phyloP scores from a whole-genome alignment of 208 protist species.

The Acanthamoeba rhysodes region DNA sequence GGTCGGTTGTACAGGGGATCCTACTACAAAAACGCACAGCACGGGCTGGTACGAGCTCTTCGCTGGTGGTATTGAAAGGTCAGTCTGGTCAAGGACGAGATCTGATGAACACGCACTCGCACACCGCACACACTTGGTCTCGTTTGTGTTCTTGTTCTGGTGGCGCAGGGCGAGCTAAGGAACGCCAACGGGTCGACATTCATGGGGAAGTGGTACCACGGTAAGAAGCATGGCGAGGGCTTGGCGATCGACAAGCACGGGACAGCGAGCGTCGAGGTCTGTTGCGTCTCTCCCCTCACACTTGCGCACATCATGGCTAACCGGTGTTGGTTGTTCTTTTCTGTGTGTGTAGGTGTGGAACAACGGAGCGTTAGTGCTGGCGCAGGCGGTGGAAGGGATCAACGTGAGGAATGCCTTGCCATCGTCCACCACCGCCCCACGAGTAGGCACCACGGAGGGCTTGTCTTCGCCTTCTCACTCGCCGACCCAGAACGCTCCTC shows the following conservation, averaged over 20 bases:
- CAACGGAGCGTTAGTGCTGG: neutral
- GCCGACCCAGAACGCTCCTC: no score
- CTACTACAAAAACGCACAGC: constrained; percentile 18
- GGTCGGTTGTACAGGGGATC: constrained; percentile 1
- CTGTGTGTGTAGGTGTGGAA: neutral
- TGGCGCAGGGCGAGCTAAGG: neutral
- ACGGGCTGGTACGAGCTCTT: neutral
- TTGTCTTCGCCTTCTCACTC: no score
- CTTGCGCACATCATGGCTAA: neutral
- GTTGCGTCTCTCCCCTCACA: neutral
- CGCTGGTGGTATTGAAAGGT: no score
- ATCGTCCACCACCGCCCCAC: neutral
- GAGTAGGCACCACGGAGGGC: no score
- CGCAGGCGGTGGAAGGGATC: neutral
- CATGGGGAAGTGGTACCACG: constrained; percentile 14
- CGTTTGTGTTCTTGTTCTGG: neutral
- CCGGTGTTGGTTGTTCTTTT: no score
- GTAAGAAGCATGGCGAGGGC: constrained; percentile 18
- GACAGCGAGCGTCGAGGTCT: neutral
- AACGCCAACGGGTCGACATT: neutral
- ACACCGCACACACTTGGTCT: neutral
- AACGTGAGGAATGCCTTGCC: neutral
- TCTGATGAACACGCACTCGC: neutral
- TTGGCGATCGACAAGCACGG: constrained; percentile 29
- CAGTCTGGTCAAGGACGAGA: neutral